Conservation (phyloP, 192 early-diverging fungal species). For the Geosiphon pyriformis region DNA sequence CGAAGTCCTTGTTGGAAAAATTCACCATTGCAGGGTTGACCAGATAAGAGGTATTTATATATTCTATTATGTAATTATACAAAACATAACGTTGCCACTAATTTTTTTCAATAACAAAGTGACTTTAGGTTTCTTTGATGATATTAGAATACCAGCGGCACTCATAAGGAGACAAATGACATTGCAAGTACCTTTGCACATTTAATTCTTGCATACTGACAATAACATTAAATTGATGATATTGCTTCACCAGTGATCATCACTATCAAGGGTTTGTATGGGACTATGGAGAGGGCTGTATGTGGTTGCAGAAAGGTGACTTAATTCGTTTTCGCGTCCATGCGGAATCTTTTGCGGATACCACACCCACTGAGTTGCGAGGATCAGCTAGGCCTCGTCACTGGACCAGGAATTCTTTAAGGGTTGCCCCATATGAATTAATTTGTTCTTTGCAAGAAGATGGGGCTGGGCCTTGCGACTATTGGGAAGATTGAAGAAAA, state of each 20-base stretch:
- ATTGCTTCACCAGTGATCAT: conserved; percentile 12
- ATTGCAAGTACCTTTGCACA: conserved; percentile 48
- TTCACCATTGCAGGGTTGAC: conserved; percentile 60
- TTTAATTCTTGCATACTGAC: neutral
- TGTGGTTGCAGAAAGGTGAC: conserved; percentile 81
- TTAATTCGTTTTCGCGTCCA: conserved; percentile 73
- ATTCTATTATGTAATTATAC: neutral
- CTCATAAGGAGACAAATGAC: conserved; percentile 57
- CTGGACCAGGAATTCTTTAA: neutral
- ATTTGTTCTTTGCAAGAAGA: conserved; percentile 2
- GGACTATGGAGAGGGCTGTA: conserved; percentile 67
- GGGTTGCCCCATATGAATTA: neutral
- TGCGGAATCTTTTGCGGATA: conserved; percentile 69
- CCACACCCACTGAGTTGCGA: conserved; percentile 51
- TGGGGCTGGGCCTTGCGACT: too few relatives aligned
- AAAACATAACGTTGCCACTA: neutral
- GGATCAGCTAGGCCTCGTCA: neutral
- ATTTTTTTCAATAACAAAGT: conserved; percentile 37
- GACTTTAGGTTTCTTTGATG: conserved; percentile 87
- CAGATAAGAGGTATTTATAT: conserved; percentile 62
- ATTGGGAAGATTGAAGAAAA: too few relatives aligned
- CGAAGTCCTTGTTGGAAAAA: conserved; percentile 77
- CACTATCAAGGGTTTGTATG: conserved; percentile 34
- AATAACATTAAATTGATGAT: neutral
- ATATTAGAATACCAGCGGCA: conserved; percentile 70